Percentiles rank a stretch among this genome's conserved stretches.
These are phyloP conservation scores for Ustilago tritici DNA, from an alignment of 1,284 basidiomycete species.

Conservation along the genomic window DNA sequence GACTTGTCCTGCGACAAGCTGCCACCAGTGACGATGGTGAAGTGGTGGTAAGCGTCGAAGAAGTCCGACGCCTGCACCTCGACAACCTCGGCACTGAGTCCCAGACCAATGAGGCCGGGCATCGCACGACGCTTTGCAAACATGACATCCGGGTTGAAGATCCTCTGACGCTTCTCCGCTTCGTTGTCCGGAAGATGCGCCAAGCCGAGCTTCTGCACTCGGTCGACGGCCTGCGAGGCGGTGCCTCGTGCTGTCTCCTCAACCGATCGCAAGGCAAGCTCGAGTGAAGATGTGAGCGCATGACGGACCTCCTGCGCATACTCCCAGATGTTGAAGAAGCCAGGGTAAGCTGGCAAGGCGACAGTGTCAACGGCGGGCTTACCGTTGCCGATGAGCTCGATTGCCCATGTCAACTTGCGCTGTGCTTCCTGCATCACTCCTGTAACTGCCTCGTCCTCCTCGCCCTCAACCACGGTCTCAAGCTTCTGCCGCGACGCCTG, in stretches of 20 bases:
- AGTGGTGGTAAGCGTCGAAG: slow-evolving; percentile 83
- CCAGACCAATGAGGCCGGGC: slow-evolving; percentile 58
- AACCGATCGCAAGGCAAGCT: slow-evolving; percentile 82
- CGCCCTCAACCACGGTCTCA: slow-evolving; percentile 81
- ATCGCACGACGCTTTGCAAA: slow-evolving; percentile 77
- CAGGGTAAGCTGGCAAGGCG: slow-evolving; percentile 81
- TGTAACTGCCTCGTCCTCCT: slow-evolving; percentile 80
- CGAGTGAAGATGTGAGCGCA: slow-evolving; percentile 83
- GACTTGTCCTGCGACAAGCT: slow-evolving; percentile 59
- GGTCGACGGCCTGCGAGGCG: slow-evolving; percentile 79
- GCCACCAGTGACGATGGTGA: slow-evolving; percentile 54
- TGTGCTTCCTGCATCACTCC: slow-evolving; percentile 74
- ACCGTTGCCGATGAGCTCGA: slow-evolving; percentile 83
- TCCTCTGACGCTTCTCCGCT: slow-evolving; percentile 71
- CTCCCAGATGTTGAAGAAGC: slow-evolving; percentile 86
- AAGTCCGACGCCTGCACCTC: slow-evolving; percentile 77
- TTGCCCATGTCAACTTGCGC: slow-evolving; percentile 75
- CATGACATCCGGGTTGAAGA: slow-evolving; percentile 97
- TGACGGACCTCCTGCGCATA: slow-evolving; percentile 87
- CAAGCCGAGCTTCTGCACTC: slow-evolving; percentile 79
- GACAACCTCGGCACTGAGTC: slow-evolving; percentile 56
- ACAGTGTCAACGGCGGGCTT: slow-evolving; percentile 71
- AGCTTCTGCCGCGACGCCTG: slow-evolving; percentile 79
- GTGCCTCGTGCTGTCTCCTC: slow-evolving; percentile 85
- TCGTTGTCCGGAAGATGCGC: slow-evolving; percentile 77